phyloP scores from a whole-genome alignment of 2,329 filamentous ascomycete species.

The Pseudogymnoascus sp. region DNA sequence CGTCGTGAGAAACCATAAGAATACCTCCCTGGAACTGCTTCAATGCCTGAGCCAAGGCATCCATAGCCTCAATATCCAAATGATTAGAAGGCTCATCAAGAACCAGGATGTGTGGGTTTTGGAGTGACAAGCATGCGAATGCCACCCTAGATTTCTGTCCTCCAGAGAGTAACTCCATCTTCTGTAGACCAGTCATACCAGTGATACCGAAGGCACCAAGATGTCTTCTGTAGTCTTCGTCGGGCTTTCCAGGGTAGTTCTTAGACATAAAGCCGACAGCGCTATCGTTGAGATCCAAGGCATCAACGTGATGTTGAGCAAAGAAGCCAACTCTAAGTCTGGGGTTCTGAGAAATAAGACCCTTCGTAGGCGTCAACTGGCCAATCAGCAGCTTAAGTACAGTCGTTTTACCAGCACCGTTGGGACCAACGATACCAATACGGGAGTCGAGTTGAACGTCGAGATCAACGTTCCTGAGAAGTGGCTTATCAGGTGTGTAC shows the following conservation, averaged over 20 bases:
- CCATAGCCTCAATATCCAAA: slow-evolving; percentile 98
- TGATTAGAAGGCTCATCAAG: slow-evolving; percentile 99
- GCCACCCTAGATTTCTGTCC: slow-evolving; percentile 98
- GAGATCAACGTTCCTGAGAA: slow-evolving; percentile 82
- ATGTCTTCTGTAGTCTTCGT: slow-evolving; percentile 95
- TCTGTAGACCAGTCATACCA: slow-evolving; percentile 92
- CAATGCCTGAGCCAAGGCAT: slow-evolving; percentile 80
- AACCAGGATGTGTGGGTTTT: slow-evolving; percentile 93
- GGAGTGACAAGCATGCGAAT: slow-evolving; percentile 90
- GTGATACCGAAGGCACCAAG: slow-evolving; percentile 86
- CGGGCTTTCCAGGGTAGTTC: slow-evolving; percentile 79
- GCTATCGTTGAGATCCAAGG: slow-evolving; percentile 79
- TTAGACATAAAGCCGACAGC: slow-evolving; percentile 96
- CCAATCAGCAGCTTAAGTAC: slow-evolving; percentile 96
- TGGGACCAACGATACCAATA: slow-evolving; percentile 98
- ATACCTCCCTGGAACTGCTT: slow-evolving; percentile 88
- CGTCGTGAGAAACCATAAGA: slow-evolving; percentile 97
- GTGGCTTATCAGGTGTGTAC: slow-evolving; percentile 70
- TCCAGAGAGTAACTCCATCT: slow-evolving; percentile 89
- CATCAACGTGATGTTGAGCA: slow-evolving; percentile 96
- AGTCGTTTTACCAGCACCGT: slow-evolving; percentile 97
- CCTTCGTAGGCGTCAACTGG: slow-evolving; percentile 67
- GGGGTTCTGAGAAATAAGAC: slow-evolving; percentile 81
- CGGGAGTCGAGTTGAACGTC: slow-evolving; percentile 97
- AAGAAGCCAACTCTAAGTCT: slow-evolving; percentile 92